phyloP scores from a whole-genome alignment of 495 filamentous ascomycete genomes.

The Aspergillus hancockii region DNA sequence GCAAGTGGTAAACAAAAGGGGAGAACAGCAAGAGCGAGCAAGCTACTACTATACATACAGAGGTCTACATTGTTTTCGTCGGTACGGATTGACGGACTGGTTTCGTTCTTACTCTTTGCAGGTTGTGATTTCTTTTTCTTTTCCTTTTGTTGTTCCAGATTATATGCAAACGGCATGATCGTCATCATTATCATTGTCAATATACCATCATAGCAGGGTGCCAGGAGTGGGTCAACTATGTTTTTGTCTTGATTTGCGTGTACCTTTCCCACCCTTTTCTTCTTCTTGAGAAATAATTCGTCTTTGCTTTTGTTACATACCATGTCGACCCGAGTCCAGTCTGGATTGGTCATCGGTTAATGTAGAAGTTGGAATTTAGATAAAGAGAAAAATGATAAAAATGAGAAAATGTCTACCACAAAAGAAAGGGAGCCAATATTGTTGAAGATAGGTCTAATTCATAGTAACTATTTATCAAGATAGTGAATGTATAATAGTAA shows the following conservation, averaged over 20 bases:
- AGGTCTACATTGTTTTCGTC: not conserved
- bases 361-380: slow-evolving; percentile 31
- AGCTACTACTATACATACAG: slow-evolving; percentile 12
- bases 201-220: slow-evolving; percentile 35
- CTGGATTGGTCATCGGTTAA: slow-evolving; percentile 19
- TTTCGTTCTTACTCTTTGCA: slow-evolving; percentile 5
- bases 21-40: slow-evolving; percentile 5
- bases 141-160: slow-evolving; percentile 21
- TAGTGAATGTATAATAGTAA: too few relatives aligned
- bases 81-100: slow-evolving; percentile 5
- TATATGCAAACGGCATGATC: slow-evolving; percentile 27
- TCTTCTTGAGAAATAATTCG: slow-evolving; percentile 12
- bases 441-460: too few relatives aligned
- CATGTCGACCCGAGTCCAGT: slow-evolving; percentile 14
- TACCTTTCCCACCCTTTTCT: slow-evolving; percentile 16
- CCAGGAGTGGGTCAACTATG: slow-evolving; percentile 29
- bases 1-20: not conserved
- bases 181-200: slow-evolving; percentile 27
- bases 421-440: too few relatives aligned
- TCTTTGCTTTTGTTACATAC: slow-evolving; percentile 21
- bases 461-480: too few relatives aligned
- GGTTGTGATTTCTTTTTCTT: slow-evolving; percentile 11
- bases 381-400: slow-evolving; percentile 18
- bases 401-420: not conserved
- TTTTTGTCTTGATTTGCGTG: slow-evolving; percentile 17